Evolutionary conservation across 2,329 filamentous ascomycete genomes (phyloP).

Genomic region (Sordariomycetes sp.): DNA sequence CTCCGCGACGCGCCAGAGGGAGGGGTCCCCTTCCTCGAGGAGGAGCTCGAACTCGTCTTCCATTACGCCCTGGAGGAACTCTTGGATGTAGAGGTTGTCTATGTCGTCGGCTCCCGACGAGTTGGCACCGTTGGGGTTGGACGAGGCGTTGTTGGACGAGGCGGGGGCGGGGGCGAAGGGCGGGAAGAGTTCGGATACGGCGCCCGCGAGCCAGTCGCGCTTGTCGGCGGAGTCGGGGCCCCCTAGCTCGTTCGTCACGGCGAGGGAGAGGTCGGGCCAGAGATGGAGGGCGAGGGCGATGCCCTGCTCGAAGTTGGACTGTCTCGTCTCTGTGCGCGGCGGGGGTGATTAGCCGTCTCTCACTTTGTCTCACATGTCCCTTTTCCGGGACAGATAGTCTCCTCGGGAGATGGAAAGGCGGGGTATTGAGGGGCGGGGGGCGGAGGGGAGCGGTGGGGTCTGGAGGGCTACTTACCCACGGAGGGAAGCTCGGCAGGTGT

Average conservation of each 20-base stretch:
- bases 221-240: slow-evolving; percentile 74
- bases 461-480: background rate
- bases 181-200: slow-evolving; percentile 67
- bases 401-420: background rate
- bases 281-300: slow-evolving; percentile 75
- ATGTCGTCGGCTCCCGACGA: slow-evolving; percentile 30
- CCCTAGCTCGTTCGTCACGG: slow-evolving; percentile 79
- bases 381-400: too few relatives aligned
- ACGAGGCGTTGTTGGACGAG: slow-evolving; percentile 8
- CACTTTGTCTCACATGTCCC: background rate
- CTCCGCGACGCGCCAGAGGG: slow-evolving; percentile 57
- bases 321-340: slow-evolving; percentile 30
- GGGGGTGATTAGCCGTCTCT: background rate
- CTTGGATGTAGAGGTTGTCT: slow-evolving; percentile 67
- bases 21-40: slow-evolving; percentile 68
- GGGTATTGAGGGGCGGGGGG: background rate
- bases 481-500: background rate
- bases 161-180: slow-evolving; percentile 40
- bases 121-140: slow-evolving; percentile 13
- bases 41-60: slow-evolving; percentile 90
- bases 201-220: slow-evolving; percentile 91
- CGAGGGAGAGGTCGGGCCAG: slow-evolving; percentile 79
- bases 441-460: background rate
- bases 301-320: slow-evolving; percentile 68
- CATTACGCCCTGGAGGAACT: slow-evolving; percentile 43